These are phyloP conservation scores for Ceratocystis papillata DNA, from an alignment of 2,329 filamentous ascomycete species.

Conservation along the genomic window DNA sequence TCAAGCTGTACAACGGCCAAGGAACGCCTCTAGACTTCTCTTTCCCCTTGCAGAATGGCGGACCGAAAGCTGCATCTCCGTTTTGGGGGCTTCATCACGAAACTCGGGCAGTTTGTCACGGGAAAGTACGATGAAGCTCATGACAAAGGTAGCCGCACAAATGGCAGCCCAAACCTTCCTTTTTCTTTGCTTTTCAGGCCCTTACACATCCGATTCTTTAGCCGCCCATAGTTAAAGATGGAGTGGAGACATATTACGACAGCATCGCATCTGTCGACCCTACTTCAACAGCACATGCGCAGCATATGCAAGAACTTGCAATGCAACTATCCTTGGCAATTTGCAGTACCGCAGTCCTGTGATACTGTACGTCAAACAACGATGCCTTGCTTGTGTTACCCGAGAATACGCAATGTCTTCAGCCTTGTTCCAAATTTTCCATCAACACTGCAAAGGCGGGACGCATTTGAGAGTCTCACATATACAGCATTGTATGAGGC, in stretches of 20 bases:
- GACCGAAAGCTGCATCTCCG: not conserved
- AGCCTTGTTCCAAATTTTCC: not conserved
- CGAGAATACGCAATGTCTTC: not conserved
- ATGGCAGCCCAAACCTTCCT: not conserved
- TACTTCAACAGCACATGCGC: not conserved
- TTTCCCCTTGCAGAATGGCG: not conserved
- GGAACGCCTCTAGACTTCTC: not conserved
- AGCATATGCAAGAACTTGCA: not conserved
- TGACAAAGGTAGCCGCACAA: no score
- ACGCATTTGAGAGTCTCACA: not conserved
- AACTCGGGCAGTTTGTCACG: not conserved
- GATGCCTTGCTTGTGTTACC: not conserved
- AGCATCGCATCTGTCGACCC: not conserved
- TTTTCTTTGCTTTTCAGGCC: not conserved
- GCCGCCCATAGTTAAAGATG: not conserved
- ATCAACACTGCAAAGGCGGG: not conserved
- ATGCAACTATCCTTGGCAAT: slow-evolving; percentile 3
- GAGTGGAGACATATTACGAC: not conserved
- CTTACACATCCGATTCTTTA: not conserved
- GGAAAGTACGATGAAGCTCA: not conserved
- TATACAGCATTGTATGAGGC: not conserved
- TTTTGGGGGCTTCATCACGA: not conserved
- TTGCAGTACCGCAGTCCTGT: not conserved
- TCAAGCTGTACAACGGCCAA: slow-evolving; percentile 1
- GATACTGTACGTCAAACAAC: not conserved